Evolutionary conservation across 306 rosid species (phyloP), one percentile per base, ranked within the genome.

Genomic region (Echinosophora koreensis): DNA sequence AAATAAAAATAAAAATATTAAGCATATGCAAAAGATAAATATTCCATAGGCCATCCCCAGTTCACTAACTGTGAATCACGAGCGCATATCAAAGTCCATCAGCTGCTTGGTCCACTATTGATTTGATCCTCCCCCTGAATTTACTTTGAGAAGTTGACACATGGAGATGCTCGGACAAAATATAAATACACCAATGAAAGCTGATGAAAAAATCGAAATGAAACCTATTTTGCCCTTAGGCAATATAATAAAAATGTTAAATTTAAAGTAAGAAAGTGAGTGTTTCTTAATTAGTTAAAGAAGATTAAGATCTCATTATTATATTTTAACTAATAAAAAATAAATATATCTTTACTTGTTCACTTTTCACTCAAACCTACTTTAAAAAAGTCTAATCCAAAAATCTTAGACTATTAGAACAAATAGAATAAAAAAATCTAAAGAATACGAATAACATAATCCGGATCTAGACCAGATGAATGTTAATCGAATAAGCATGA

Each of bases 31-130:
- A 62, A 64, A 55, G 61, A 70, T 54, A 59, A 41, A 17, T 18
- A 47, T 57, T 70, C 81, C 27, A 80, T 35, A 72, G 49, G 28
- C 3, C 58, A 66, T 47, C 18, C 18, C 61, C n/a, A 56, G 41
- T 52, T 38, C 73, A 14, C 65, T 10, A 15, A 37, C 50, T 8
- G 55, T 37, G 50, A 35, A 28, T 34, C 32, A 14, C 1, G 18
- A 28, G 8, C 0, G 18, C 9, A 35, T 57, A 35, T 38, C 63
- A 37, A 60, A 57, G 63, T 37, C 30, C 55, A 59, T 3, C 10
- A 46, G 76, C 49, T 9, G 41, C 57, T 8, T 14, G 82, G 56
- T 60, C 81, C 75, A 74, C 69, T 51, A 44, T 16, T 69, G 60
- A 39, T 52, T n/a, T 27, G 11, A 59, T 73, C 57, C 51, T 34